Base-by-base conservation (phyloP, 352 stramenopile genomes). In the Phytophthora melonis region DNA sequence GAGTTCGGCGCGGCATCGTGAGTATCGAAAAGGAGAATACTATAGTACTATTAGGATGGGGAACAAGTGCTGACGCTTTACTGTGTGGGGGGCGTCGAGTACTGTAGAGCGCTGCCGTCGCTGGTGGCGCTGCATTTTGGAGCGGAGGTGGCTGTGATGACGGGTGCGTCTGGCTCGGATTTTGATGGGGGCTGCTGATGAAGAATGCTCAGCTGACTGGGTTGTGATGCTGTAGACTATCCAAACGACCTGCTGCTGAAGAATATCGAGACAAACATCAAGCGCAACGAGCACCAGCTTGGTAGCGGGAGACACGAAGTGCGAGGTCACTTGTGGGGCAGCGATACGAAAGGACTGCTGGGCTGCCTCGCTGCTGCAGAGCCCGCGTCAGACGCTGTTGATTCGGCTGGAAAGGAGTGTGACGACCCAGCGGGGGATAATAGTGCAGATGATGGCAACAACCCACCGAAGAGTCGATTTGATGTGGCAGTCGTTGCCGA, bases 1-100 rank as follows among this genome's bases (percentile, higher is more conserved):
- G 79, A 89, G 60, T 89, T 89, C 57, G 81, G 81, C 14, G 81
- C 81, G 41, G 81, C 81, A 47, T 89, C 81, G 81, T 89, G 65
- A 67, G 75, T 74, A 6, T 25, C 19, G 19, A 13, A 52, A 5
- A 27, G n/a, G 23, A 41, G 30, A n/a, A 36, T 36, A 27, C 23
- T n/a, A n/a, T n/a, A 7, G 27, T 27, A 27, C 25, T 27, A 27
- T 27, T 27, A 27, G 25, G 25, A 27, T 3, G 5, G 30, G 30
- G 7, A 11, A 36, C 3, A 3, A 45, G 43, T 23, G 9, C 45
- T 72, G 10, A 59, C 34, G n/a, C 6, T 32, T 68, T 16, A 36
- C 30, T 36, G 30, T 36, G 30, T 2, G 7, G 7, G 30, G 30
- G 30, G 0, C 23, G 23, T 34, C 7, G 30, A 34, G 30, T 34